Conservation (phyloP, 345 rosid genomes). For the Euphorbia peplus region DNA sequence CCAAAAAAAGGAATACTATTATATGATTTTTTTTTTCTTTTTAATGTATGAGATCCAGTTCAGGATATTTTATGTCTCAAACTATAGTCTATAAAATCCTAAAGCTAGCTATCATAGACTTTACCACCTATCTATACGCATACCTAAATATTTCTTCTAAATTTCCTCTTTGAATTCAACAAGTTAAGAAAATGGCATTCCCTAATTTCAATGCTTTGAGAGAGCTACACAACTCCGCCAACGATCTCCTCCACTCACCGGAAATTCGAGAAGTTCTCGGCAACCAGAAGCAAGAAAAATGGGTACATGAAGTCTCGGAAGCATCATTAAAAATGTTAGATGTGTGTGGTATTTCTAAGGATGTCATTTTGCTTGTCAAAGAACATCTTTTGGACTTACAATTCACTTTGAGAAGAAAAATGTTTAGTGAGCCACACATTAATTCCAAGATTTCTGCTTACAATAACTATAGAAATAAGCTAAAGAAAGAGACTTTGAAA, state of each 20-base stretch:
- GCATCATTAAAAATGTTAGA: conserved; percentile 72
- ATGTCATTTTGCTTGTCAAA: conserved; percentile 56
- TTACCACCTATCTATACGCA: no score
- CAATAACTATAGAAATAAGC: conserved; percentile 47
- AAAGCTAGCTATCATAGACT: background rate
- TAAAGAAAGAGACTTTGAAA: conserved; percentile 67
- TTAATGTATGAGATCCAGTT: conserved; percentile 29
- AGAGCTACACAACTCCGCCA: conserved; percentile 67
- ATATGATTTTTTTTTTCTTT: conserved; percentile 30
- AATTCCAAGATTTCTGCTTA: conserved; percentile 47
- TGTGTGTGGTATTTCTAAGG: conserved; percentile 52
- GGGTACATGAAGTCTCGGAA: conserved; percentile 56
- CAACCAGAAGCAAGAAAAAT: conserved; percentile 44
- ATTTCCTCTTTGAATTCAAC: background rate
- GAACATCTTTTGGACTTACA: conserved; percentile 55
- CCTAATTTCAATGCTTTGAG: conserved; percentile 57
- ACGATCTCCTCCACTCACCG: conserved; percentile 68
- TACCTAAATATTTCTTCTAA: no score
- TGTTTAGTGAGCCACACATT: conserved; percentile 34
- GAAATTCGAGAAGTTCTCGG: conserved; percentile 42
- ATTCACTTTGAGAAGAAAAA: conserved; percentile 41
- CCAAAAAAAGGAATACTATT: conserved; percentile 30
- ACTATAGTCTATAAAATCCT: conserved; percentile 18
- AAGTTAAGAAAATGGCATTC: conserved; percentile 35
- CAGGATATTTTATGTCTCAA: conserved; percentile 7